Conservation (phyloP, 345 rosid species). For the Jatropha curcas region DNA sequence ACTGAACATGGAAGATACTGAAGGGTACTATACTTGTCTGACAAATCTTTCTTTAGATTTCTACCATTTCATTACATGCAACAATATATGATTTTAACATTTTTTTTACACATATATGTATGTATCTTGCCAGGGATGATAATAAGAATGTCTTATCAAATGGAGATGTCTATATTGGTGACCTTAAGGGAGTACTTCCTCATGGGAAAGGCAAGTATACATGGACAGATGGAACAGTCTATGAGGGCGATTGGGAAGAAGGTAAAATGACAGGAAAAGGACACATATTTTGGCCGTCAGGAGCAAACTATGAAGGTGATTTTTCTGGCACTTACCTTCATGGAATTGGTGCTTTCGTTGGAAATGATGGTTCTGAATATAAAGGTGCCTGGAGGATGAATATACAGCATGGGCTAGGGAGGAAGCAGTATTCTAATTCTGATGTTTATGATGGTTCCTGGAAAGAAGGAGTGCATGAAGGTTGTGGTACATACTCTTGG, state of each 20-base stretch:
- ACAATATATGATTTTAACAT: neutral
- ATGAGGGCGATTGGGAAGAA: slow-evolving; percentile 84
- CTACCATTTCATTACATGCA: neutral
- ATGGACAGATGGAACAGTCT: slow-evolving; percentile 70
- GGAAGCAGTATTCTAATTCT: slow-evolving; percentile 62
- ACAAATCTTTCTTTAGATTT: neutral
- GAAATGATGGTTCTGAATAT: slow-evolving; percentile 58
- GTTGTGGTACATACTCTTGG: slow-evolving; percentile 81
- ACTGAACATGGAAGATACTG: slow-evolving; percentile 23
- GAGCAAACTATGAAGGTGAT: slow-evolving; percentile 80
- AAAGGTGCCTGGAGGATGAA: slow-evolving; percentile 88
- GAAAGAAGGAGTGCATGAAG: slow-evolving; percentile 91
- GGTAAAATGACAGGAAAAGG: slow-evolving; percentile 91
- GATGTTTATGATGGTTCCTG: slow-evolving; percentile 83
- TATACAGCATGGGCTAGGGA: slow-evolving; percentile 78
- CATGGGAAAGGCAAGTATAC: slow-evolving; percentile 74
- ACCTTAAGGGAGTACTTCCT: slow-evolving; percentile 61
- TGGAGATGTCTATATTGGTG: slow-evolving; percentile 72
- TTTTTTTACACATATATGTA: no score
- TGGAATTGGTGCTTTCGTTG: slow-evolving; percentile 67
- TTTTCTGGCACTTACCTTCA: slow-evolving; percentile 87
- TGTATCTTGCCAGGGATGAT: slow-evolving; percentile 45
- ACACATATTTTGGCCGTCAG: slow-evolving; percentile 62
- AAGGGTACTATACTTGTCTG: slow-evolving; percentile 24
- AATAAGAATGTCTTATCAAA: slow-evolving; percentile 48